phyloP scores from a whole-genome alignment of 805 yeast species.

The Yarrowia yakushimensis region DNA sequence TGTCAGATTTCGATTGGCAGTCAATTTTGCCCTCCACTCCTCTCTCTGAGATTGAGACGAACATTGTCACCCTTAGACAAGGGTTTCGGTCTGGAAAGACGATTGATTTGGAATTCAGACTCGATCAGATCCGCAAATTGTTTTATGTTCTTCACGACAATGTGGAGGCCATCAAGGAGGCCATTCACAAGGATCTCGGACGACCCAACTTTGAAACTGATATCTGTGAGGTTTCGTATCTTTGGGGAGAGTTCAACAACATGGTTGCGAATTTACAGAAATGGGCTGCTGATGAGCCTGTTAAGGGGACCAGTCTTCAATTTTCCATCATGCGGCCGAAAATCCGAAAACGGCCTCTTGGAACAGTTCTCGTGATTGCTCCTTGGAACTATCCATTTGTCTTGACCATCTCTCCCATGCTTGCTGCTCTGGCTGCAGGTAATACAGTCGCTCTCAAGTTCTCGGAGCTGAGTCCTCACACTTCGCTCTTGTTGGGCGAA shows the following conservation, averaged over 20 bases:
- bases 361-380: conserved; percentile 65
- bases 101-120: conserved; percentile 51
- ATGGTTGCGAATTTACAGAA: conserved; percentile 56
- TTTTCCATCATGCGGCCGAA: conserved; percentile 32
- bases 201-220: conserved; percentile 60
- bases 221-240: conserved; percentile 52
- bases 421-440: conserved; percentile 81
- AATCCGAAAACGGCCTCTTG: conserved; percentile 42
- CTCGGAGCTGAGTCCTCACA: conserved; percentile 63
- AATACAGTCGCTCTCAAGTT: conserved; percentile 74
- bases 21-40: conserved; percentile 2
- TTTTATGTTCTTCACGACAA: conserved; percentile 62
- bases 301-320: conserved; percentile 26
- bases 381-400: conserved; percentile 78
- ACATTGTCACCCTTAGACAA: conserved; percentile 27
- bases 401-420: conserved; percentile 59
- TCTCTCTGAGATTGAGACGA: background rate
- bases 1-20: conserved; percentile 15
- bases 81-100: conserved; percentile 48
- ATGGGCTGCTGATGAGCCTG: conserved; percentile 54
- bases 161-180: conserved; percentile 50
- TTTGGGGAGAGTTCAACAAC: conserved; percentile 53
- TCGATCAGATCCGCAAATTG: conserved; percentile 61
- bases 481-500: conserved; percentile 52
- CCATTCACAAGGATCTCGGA: conserved; percentile 64